A percentile compares a stretch with the other conserved stretches of the same genome.
These are phyloP conservation scores for Irpex lacteus DNA, from an alignment of 1,284 basidiomycete genomes.

Conservation along the genomic window DNA sequence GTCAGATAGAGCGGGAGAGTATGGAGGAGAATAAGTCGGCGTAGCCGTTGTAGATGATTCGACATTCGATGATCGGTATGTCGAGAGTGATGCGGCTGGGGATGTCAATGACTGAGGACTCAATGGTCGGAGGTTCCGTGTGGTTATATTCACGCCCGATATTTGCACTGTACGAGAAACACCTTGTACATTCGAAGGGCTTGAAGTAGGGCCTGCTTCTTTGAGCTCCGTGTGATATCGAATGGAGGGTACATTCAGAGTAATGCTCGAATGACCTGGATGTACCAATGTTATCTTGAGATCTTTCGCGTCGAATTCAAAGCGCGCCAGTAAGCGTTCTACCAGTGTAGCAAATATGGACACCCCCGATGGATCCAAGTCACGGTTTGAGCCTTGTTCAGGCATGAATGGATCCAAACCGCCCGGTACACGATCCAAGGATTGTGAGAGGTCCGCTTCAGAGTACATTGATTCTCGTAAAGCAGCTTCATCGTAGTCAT, in stretches of 20 bases:
- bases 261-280: constrained; percentile 59
- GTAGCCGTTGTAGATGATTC: constrained; percentile 5
- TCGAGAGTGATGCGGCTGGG: background rate
- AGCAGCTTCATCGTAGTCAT: constrained; percentile 65
- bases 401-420: constrained; percentile 58
- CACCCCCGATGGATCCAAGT: constrained; percentile 67
- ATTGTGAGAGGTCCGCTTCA: constrained; percentile 25
- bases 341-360: constrained; percentile 84
- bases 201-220: constrained; percentile 5
- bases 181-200: constrained; percentile 22
- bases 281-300: constrained; percentile 66
- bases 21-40: constrained; percentile 13
- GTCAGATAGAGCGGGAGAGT: constrained; percentile 33
- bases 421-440: constrained; percentile 53
- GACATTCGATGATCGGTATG: background rate
- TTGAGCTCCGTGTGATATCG: constrained; percentile 48
- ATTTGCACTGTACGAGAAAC: constrained; percentile 47
- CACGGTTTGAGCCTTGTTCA: constrained; percentile 37
- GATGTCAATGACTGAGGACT: constrained; percentile 16
- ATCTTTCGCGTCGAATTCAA: constrained; percentile 75
- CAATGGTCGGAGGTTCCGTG: constrained; percentile 37
- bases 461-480: constrained; percentile 69
- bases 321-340: constrained; percentile 78
- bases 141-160: constrained; percentile 46
- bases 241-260: constrained; percentile 55